Evolutionary conservation across 352 stramenopile species (phyloP), one percentile per base, ranked within the genome.

Genomic region (Pythium apleroticum): DNA sequence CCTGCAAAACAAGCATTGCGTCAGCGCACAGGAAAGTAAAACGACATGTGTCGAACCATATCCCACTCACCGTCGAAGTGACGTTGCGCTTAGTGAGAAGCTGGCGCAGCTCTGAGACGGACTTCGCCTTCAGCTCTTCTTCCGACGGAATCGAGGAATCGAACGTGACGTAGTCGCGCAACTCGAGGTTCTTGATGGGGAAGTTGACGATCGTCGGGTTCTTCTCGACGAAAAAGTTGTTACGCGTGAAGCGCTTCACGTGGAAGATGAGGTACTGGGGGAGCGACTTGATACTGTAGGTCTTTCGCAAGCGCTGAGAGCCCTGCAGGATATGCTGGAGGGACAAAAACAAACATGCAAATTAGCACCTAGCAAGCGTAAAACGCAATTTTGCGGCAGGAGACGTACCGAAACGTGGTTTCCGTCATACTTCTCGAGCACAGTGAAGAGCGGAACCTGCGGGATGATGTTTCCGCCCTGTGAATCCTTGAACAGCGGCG

Each of bases 131-230:
- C 6, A 93, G 75, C 31, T 90, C 76, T 30, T 89, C 77, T 45
- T 88, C 72, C 0, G 81, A 77, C 41, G 69, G 74, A 14, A 90
- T 56, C 8, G 63, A 67, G 30, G 75, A 66, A 27, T 89, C 75
- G 30, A 89, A 66, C 49, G 84, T 80, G 35, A 97, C 55, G 66
- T 97, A 97, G 52, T 98, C 87, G 10, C 77, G 86, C 45, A 99
- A 76, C 75, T 99, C 97, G 20, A 99, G 81, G 75, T 99, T 99
- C 73, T 99, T 99, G 30, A 99, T 93, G 6, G 97, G 97, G 66
- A 99, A 99, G 33, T 98, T 98, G 9, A 99, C 97, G 79, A 99
- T 99, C 11, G 97, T 99, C 27, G 97, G 96, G 74, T 99, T 99
- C 79, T 99, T 99, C 81, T 99, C 98, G 1, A 92, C 84, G 60